Percentiles rank a stretch among this genome's conserved stretches.
Evolutionary conservation across 257 asterid species (phyloP).

Genomic region (Coffea canephora): DNA sequence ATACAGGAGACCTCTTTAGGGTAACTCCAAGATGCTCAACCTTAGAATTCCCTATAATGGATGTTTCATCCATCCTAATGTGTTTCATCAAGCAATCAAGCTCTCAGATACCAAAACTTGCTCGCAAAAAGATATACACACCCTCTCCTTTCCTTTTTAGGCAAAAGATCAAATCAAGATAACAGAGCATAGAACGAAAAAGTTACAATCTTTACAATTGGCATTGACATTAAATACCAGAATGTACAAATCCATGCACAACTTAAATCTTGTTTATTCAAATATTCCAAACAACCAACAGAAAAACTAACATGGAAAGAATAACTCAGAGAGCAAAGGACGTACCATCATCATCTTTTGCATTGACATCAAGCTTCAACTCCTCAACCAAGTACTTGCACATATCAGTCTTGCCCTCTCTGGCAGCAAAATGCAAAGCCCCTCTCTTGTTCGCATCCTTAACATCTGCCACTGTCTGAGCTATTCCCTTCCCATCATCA

Average conservation of each 20-base stretch:
- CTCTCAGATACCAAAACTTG: not conserved
- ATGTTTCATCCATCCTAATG: not conserved
- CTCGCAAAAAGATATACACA: not conserved
- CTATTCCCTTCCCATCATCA: conserved; percentile 80
- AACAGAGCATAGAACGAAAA: not conserved
- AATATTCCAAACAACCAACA: not conserved
- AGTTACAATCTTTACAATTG: not conserved
- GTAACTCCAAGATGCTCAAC: not conserved
- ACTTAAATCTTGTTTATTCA: not conserved
- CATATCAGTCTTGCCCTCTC: conserved; percentile 83
- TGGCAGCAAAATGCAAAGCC: conserved; percentile 90
- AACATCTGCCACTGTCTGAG: conserved; percentile 65
- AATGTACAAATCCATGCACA: not conserved
- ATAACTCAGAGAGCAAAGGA: not conserved
- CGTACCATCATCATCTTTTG: conserved; percentile 84
- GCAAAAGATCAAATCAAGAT: not conserved
- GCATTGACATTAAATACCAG: not conserved
- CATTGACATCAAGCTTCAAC: conserved; percentile 69
- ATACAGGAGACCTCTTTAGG: not conserved
- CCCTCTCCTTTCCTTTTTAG: not conserved
- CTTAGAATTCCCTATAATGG: not conserved
- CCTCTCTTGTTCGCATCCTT: conserved; percentile 98
- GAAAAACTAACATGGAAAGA: not conserved
- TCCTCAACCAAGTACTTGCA: conserved; percentile 93
- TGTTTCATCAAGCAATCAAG: not conserved